Percentiles rank a stretch among this genome's conserved stretches.
These are phyloP conservation scores for Neocucurbitaria cava DNA, from an alignment of 2,329 filamentous ascomycete genomes.

Conservation along the genomic window DNA sequence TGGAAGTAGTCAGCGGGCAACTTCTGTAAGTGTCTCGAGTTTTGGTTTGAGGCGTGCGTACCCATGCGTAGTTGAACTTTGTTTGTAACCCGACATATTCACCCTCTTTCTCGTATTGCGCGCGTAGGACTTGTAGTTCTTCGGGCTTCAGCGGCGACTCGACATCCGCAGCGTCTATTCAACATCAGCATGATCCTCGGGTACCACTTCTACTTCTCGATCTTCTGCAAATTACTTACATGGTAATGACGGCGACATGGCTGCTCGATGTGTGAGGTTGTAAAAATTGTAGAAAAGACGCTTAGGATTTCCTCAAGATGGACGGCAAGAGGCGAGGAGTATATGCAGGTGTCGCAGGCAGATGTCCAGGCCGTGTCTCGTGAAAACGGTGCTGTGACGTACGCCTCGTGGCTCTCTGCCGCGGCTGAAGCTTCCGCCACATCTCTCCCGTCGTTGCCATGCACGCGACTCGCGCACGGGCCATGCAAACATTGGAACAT, in stretches of 20 bases:
- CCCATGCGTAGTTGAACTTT: constrained; percentile 99
- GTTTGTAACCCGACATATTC: constrained; percentile 97
- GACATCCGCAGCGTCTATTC: constrained; percentile 90
- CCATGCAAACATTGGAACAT: constrained; percentile 38
- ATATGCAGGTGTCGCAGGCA: constrained; percentile 22
- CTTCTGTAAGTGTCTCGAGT: no score
- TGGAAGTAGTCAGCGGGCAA: background rate
- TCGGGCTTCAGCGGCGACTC: constrained; percentile 92
- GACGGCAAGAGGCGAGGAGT: background rate
- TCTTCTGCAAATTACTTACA: no score
- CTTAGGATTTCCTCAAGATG: background rate
- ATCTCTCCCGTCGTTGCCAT: constrained; percentile 37
- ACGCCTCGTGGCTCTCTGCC: constrained; percentile 34
- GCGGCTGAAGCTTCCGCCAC: constrained; percentile 18
- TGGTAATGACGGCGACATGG: constrained; percentile 47
- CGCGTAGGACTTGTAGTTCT: constrained; percentile 89
- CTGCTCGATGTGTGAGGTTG: background rate
- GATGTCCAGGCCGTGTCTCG: constrained; percentile 19
- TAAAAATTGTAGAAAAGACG: background rate
- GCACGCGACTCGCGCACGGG: constrained; percentile 29
- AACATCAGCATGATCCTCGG: constrained; percentile 27
- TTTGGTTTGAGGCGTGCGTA: constrained; percentile 58
- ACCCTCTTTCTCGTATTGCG: constrained; percentile 97
- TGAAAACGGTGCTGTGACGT: constrained; percentile 44
- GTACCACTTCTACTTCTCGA: background rate